phyloP scores from a whole-genome alignment of 768 basidiomycete genomes.

The Auricularia heimuer region DNA sequence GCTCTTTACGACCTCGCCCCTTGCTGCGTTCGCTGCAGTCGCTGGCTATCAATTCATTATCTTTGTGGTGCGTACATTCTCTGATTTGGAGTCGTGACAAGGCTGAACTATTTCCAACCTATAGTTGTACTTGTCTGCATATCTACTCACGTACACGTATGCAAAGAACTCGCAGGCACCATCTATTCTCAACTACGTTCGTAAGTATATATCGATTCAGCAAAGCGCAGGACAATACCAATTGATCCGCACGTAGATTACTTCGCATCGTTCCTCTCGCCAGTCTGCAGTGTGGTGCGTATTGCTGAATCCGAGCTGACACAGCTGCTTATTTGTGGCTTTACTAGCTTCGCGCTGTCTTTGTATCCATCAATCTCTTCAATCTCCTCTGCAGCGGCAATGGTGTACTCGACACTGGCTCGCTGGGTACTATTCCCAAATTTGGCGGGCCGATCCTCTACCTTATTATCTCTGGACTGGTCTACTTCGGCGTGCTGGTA shows the following conservation, averaged over 20 bases:
- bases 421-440: slow-evolving; percentile 43
- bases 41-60: slow-evolving; percentile 68
- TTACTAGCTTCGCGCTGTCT: slow-evolving; percentile 47
- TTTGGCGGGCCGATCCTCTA: slow-evolving; percentile 73
- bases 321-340: background rate
- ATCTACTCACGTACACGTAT: slow-evolving; percentile 66
- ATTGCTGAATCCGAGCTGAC: background rate
- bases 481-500: slow-evolving; percentile 54
- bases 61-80: slow-evolving; percentile 44
- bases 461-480: slow-evolving; percentile 48
- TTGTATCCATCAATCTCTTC: slow-evolving; percentile 74
- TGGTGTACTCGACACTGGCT: slow-evolving; percentile 33
- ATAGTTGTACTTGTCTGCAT: slow-evolving; percentile 55
- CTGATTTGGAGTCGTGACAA: no score
- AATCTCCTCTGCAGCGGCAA: slow-evolving; percentile 53
- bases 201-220: slow-evolving; percentile 20
- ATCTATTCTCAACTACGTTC: slow-evolving; percentile 49
- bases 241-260: slow-evolving; percentile 34
- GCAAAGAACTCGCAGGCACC: slow-evolving; percentile 48
- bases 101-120: background rate
- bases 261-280: slow-evolving; percentile 54
- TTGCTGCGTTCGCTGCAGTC: slow-evolving; percentile 63
- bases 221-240: background rate
- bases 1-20: slow-evolving; percentile 48
- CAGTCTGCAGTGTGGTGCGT: slow-evolving; percentile 60